phyloP scores from a whole-genome alignment of 768 basidiomycete genomes.

The Rhizopogon roseolus region DNA sequence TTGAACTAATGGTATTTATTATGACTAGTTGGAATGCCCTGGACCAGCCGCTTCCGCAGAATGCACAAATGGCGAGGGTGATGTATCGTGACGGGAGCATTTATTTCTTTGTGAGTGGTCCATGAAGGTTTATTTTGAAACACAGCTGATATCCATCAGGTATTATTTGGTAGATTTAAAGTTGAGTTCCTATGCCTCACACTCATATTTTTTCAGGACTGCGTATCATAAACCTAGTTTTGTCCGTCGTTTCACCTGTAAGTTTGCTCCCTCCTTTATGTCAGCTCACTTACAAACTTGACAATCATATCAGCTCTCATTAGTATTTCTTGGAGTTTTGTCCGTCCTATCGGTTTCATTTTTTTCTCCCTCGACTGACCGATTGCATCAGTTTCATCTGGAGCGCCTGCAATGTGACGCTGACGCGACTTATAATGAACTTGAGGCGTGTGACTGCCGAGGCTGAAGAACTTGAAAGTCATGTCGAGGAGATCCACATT shows the following conservation, averaged over 20 bases:
- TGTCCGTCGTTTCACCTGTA: slow-evolving; percentile 19
- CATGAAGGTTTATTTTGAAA: not conserved
- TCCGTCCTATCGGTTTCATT: slow-evolving; percentile 5
- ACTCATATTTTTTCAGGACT: slow-evolving; percentile 9
- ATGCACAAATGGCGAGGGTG: slow-evolving; percentile 15
- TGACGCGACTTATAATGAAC: slow-evolving; percentile 29
- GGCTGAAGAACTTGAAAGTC: not conserved
- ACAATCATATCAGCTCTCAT: slow-evolving; percentile 10
- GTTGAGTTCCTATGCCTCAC: no score
- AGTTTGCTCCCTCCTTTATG: not conserved
- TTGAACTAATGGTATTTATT: slow-evolving; percentile 26
- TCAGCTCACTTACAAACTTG: not conserved
- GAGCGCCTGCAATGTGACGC: slow-evolving; percentile 28
- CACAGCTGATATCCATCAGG: slow-evolving; percentile 8
- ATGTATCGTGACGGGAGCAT: slow-evolving; percentile 23
- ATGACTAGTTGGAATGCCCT: slow-evolving; percentile 25
- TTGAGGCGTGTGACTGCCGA: slow-evolving; percentile 17
- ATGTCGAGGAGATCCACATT: not conserved
- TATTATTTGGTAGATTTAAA: slow-evolving; percentile 17
- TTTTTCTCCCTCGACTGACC: not conserved
- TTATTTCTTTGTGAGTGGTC: slow-evolving; percentile 21
- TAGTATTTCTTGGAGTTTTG: slow-evolving; percentile 17
- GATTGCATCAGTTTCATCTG: slow-evolving; percentile 26
- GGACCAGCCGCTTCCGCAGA: slow-evolving; percentile 16
- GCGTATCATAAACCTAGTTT: slow-evolving; percentile 16